Evolutionary conservation across 1,284 basidiomycete species (phyloP), one percentile per base, ranked within the genome.

Genomic region (Trametes pubescens): DNA sequence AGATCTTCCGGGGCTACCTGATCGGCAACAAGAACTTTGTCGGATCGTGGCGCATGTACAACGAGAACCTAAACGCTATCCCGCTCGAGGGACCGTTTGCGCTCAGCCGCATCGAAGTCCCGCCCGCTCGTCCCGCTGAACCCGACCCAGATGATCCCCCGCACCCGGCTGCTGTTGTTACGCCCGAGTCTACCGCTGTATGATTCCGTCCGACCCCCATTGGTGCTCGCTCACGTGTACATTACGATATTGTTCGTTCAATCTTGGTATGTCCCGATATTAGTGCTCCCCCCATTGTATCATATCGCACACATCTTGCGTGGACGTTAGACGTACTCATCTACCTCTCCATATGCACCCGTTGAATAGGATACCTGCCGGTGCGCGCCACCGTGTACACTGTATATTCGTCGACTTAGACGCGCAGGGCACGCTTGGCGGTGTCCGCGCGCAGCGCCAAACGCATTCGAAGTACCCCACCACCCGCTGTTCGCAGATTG

Each of bases 1-100:
- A 82, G 72, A 81, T 92, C 55, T 87, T 92, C 69, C 89, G 86
- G 38, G 90, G 90, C 2, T 92, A 91, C 71, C 65, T 92, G 49
- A 81, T 88, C 14, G 89, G 85, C 0, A 83, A 83, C 14, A 77
- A 82, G 66, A 89, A 84, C 62, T 84, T 92, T 66, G 87, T 90
- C 14, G 91, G 90, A 9, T 87, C 85, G 59, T 92, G 90, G 90
- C 80, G 90, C 22, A 74, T 75, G 26, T 74, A 68, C 67, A 71
- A 72, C n/a, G 44, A 82, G 81, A 26, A 82, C 78, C 46, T 83
- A 14, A 55, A 68, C 40, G 71, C 73, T 21, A 71, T 78, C n/a
- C 75, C 77, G 24, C 72, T 84, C 75, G 89, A 90, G 72, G 83
- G 86, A 43, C 81, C 87, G 18, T 89, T 90, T 69, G 69, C 73